phyloP scores from a whole-genome alignment of 768 basidiomycete genomes.

The Chalciporus pseudorubinellus region DNA sequence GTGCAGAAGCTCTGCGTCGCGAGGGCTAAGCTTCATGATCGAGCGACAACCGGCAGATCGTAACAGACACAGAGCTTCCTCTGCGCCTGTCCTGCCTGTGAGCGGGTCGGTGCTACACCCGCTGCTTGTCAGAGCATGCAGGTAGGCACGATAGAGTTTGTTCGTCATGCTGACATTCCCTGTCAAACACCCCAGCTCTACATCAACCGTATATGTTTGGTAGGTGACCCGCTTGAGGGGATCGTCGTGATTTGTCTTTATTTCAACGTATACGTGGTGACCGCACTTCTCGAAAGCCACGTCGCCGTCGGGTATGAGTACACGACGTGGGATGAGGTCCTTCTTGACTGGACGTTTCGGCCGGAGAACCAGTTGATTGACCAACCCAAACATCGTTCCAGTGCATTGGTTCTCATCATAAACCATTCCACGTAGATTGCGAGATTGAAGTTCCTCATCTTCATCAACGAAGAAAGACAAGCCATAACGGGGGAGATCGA shows the following conservation, averaged over 20 bases:
- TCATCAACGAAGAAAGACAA: constrained; percentile 36
- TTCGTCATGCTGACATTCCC: constrained; percentile 22
- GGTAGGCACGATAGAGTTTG: constrained; percentile 36
- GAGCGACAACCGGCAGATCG: constrained; percentile 36
- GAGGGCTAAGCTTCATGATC: constrained; percentile 33
- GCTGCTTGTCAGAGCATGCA: constrained; percentile 43
- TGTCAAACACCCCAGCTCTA: constrained; percentile 22
- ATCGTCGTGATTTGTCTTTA: neutral
- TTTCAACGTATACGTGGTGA: neutral
- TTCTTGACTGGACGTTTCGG: constrained; percentile 6
- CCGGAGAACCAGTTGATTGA: constrained; percentile 37
- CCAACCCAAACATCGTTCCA: constrained; percentile 42
- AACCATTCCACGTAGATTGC: constrained; percentile 37
- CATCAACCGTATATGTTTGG: constrained; percentile 27
- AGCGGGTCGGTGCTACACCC: constrained; percentile 40
- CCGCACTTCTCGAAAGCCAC: neutral
- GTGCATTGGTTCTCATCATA: constrained; percentile 37
- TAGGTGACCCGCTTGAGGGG: constrained; percentile 3
- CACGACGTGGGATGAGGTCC: neutral
- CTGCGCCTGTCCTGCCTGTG: constrained; percentile 38
- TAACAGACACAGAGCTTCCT: constrained; percentile 39
- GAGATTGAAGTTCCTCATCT: constrained; percentile 32
- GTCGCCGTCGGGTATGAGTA: constrained; percentile 11
- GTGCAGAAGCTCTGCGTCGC: constrained; percentile 30
- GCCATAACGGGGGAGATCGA: constrained; percentile 37